phyloP scores from a whole-genome alignment of 2,329 filamentous ascomycete species.

The Talaromyces amestolkiae region DNA sequence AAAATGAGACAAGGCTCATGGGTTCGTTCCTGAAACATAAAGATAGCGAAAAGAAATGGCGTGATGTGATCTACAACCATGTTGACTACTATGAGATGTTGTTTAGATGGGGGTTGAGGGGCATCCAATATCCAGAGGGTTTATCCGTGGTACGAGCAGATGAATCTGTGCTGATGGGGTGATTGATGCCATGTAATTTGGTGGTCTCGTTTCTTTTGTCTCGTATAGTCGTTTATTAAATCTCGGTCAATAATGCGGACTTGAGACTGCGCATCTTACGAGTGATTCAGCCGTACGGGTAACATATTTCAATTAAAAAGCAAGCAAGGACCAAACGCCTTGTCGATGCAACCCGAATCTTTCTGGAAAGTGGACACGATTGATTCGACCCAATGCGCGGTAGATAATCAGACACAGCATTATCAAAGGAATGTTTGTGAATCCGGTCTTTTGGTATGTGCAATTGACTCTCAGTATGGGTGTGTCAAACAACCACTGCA shows the following conservation, averaged over 20 bases:
- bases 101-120: conserved; percentile 8
- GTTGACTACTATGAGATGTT: conserved; percentile 11
- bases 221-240: background rate
- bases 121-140: background rate
- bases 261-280: background rate
- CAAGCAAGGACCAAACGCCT: background rate
- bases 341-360: background rate
- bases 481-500: background rate
- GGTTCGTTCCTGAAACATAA: conserved; percentile 8
- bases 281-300: background rate
- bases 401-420: background rate
- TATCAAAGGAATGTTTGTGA: background rate
- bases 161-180: background rate
- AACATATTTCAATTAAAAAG: background rate
- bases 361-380: background rate
- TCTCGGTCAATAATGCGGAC: background rate
- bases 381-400: background rate
- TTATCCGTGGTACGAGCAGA: conserved; percentile 2
- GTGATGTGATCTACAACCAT: conserved; percentile 13
- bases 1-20: conserved; percentile 3
- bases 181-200: background rate
- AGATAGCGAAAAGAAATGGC: conserved; percentile 6
- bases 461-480: background rate
- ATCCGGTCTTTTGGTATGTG: background rate
- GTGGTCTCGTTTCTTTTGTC: background rate